These are phyloP conservation scores for Lasiodiplodia hormozganensis DNA, from an alignment of 2,329 filamentous ascomycete species.

Conservation along the genomic window DNA sequence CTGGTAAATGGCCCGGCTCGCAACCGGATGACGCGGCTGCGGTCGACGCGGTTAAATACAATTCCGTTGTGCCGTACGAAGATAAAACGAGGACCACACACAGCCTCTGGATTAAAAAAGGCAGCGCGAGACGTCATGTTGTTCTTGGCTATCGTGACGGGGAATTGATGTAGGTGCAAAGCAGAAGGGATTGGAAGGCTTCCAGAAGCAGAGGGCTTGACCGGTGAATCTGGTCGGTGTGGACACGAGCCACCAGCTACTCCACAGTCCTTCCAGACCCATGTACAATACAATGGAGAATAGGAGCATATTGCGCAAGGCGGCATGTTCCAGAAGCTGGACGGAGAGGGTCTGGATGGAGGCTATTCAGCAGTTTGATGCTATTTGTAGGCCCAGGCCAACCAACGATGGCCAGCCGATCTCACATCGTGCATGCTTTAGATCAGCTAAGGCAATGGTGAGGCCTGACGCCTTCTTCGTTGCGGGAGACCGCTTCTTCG, in stretches of 20 bases:
- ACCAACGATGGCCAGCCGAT: neutral
- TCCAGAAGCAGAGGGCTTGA: neutral
- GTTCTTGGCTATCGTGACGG: neutral
- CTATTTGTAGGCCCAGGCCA: neutral
- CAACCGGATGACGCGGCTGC: constrained; percentile 22
- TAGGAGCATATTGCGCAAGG: constrained; percentile 16
- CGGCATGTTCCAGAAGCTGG: constrained; percentile 14
- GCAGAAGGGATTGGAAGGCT: neutral
- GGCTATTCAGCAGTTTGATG: neutral
- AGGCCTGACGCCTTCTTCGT: neutral
- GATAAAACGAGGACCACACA: neutral
- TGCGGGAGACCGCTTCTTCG: constrained; percentile 1
- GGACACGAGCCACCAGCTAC: constrained; percentile 7
- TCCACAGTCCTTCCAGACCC: constrained; percentile 1
- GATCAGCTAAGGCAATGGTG: neutral
- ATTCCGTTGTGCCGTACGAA: neutral
- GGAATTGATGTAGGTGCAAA: neutral
- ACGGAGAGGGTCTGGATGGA: neutral
- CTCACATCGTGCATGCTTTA: neutral
- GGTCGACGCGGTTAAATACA: neutral
- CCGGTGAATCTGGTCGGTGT: neutral
- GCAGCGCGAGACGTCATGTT: neutral
- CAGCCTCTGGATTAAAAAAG: neutral
- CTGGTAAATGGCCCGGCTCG: neutral
- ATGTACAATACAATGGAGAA: constrained; percentile 3